Conservation (phyloP, 208 protist genomes). For the Kentomonas sorsogonicus region DNA sequence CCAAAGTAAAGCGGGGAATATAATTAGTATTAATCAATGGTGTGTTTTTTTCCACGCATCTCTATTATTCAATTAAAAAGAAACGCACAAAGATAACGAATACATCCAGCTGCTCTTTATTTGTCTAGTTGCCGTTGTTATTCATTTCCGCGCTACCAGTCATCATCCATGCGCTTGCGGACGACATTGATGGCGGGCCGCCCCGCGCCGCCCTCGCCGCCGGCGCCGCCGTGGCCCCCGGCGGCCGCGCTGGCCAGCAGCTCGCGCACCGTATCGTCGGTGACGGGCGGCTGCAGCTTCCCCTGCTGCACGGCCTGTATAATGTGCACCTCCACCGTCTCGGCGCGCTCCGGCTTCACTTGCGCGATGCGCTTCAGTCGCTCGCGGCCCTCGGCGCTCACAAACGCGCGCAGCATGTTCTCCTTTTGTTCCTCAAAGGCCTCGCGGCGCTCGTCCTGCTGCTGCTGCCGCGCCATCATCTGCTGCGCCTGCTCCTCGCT, state of each 20-base stretch:
- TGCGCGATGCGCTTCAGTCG: constrained; percentile 85
- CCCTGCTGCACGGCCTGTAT: constrained; percentile 84
- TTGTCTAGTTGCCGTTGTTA: constrained; percentile 5
- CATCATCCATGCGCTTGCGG: constrained; percentile 83
- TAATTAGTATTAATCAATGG: neutral
- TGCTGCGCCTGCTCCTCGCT: constrained; percentile 85
- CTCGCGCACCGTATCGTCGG: constrained; percentile 77
- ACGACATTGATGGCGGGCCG: constrained; percentile 81
- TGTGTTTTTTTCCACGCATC: neutral
- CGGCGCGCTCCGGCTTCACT: constrained; percentile 80
- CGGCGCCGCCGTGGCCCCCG: too few species aligned
- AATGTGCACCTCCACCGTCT: constrained; percentile 83
- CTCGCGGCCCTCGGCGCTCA: constrained; percentile 82
- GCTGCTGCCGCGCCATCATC: constrained; percentile 86
- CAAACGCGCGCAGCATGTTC: constrained; percentile 78
- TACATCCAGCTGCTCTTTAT: constrained; percentile 6
- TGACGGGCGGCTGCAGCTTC: constrained; percentile 82
- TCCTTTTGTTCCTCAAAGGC: constrained; percentile 85
- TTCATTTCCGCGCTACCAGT: constrained; percentile 62
- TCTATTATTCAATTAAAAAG: neutral
- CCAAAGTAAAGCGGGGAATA: constrained; percentile 3
- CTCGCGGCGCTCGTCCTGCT: constrained; percentile 70
- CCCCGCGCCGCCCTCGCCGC: constrained; percentile 40
- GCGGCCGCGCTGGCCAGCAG: constrained; percentile 58
- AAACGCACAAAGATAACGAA: too few species aligned